Evolutionary conservation across 1,139 yeast genomes (phyloP).

Genomic region (Pichia sp.): DNA sequence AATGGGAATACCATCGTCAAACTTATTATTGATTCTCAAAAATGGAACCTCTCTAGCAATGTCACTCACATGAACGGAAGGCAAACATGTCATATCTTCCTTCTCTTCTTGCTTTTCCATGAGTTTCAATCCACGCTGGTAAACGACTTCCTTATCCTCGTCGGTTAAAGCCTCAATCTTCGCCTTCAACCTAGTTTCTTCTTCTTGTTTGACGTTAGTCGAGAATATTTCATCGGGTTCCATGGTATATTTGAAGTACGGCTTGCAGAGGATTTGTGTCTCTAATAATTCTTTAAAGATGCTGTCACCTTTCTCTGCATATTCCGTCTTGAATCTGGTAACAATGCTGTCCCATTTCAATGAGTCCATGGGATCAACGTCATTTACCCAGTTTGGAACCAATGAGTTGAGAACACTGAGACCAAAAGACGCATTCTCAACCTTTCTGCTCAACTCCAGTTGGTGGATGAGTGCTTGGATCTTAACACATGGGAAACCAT

Average conservation of each 20-base stretch:
- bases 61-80: constrained; percentile 66
- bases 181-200: constrained; percentile 41
- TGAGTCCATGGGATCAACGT: constrained; percentile 59
- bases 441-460: constrained; percentile 73
- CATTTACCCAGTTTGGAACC: constrained; percentile 80
- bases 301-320: constrained; percentile 43
- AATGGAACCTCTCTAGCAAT: constrained; percentile 54
- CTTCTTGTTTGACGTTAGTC: constrained; percentile 44
- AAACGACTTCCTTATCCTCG: constrained; percentile 52
- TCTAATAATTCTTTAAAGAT: constrained; percentile 55
- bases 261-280: constrained; percentile 42
- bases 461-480: constrained; percentile 85
- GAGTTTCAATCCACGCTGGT: constrained; percentile 50
- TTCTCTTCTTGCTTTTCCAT: constrained; percentile 55
- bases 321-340: constrained; percentile 53
- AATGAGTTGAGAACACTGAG: constrained; percentile 66
- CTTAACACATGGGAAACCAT: constrained; percentile 51
- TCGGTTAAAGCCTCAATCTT: constrained; percentile 42
- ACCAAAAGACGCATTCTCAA: constrained; percentile 89
- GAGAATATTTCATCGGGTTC: constrained; percentile 56
- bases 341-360: constrained; percentile 62
- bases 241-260: constrained; percentile 71
- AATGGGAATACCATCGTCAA: constrained; percentile 25
- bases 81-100: constrained; percentile 75
- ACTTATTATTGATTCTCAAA: constrained; percentile 28